phyloP scores from a whole-genome alignment of 106 monocot genomes.

The Dioscorea dumetorum region DNA sequence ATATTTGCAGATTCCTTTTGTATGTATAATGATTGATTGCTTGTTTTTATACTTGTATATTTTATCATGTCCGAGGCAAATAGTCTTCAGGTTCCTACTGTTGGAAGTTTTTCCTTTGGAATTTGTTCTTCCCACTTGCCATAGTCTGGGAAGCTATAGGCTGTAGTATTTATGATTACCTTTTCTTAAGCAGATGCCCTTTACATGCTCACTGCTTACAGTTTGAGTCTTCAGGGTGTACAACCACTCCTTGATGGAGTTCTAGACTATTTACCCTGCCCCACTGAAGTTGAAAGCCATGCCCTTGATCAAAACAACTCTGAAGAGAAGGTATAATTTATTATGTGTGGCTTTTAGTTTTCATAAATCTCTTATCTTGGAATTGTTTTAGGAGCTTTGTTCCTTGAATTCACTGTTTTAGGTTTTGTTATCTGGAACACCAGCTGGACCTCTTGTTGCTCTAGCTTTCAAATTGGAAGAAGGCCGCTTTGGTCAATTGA shows the following conservation, averaged over 20 bases:
- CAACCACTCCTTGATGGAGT: conserved; percentile 98
- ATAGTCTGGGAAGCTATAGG: too few species aligned
- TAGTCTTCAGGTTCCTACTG: too few species aligned
- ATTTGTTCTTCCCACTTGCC: too few species aligned
- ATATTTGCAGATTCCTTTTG: too few species aligned
- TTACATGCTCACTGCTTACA: too few species aligned
- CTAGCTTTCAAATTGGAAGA: conserved; percentile 98
- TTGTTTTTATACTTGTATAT: too few species aligned
- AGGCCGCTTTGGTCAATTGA: conserved; percentile 98
- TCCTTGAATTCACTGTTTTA: conserved; percentile 17
- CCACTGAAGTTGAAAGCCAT: conserved; percentile 85
- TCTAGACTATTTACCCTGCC: conserved; percentile 82
- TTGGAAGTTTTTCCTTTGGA: too few species aligned
- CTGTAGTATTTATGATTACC: background rate
- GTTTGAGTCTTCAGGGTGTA: conserved; percentile 49
- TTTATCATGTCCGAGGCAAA: too few species aligned
- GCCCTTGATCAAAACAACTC: conserved; percentile 88
- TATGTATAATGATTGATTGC: too few species aligned
- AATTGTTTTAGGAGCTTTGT: too few species aligned
- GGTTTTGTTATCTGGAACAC: conserved; percentile 81
- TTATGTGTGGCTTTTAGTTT: too few species aligned
- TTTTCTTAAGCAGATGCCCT: background rate
- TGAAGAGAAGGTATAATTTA: conserved; percentile 75
- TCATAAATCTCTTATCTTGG: too few species aligned
- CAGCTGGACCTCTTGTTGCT: conserved; percentile 81